A percentile compares a stretch with the other conserved stretches of the same genome.
Conservation (phyloP, 2,329 filamentous ascomycete species). For the Xylaria hypoxylon region DNA sequence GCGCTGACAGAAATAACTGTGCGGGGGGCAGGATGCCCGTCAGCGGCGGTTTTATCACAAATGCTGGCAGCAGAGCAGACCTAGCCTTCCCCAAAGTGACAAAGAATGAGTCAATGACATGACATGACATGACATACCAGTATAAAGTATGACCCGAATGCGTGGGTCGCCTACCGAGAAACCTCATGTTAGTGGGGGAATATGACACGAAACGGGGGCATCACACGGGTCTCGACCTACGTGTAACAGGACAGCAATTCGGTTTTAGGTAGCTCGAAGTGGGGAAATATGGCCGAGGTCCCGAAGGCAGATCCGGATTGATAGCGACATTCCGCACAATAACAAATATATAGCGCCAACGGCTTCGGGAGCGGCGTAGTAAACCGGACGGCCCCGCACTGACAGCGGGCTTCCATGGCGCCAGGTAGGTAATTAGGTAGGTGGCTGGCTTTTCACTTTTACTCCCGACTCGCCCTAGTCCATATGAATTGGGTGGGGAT, state of each 20-base stretch:
- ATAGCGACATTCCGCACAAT: conserved; percentile 74
- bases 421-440: too few relatives aligned
- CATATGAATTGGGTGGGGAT: background rate
- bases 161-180: conserved; percentile 63
- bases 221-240: conserved; percentile 54
- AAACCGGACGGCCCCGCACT: conserved; percentile 73
- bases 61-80: background rate
- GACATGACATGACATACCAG: conserved; percentile 56
- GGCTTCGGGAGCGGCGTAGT: conserved; percentile 70
- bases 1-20: conserved; percentile 72
- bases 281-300: conserved; percentile 76
- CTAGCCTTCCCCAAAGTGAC: background rate
- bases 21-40: background rate
- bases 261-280: conserved; percentile 67
- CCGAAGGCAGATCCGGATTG: conserved; percentile 76
- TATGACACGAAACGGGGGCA: background rate
- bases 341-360: conserved; percentile 76
- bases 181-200: conserved; percentile 13
- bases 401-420: conserved; percentile 70
- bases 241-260: conserved; percentile 65
- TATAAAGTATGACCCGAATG: conserved; percentile 67
- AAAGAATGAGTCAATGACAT: background rate
- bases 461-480: background rate
- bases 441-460: background rate
- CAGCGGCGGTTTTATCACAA: background rate